A percentile compares a stretch with the other conserved stretches of the same genome.
Conservation (phyloP, 129 eudicot genomes). For the Deinandra increscens region DNA sequence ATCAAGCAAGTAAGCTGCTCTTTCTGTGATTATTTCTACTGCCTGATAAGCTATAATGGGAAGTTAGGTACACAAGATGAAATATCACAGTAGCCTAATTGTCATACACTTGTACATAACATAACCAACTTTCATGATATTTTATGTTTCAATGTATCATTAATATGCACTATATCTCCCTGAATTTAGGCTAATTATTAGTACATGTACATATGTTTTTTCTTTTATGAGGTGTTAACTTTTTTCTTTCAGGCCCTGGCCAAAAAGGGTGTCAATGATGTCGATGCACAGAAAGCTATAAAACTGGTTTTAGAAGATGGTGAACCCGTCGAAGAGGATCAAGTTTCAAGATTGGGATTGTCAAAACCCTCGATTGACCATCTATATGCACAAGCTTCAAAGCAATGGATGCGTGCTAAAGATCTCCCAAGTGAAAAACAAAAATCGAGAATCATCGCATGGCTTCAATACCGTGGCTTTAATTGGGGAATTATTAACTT, state of each 20-base stretch:
- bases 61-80: background rate
- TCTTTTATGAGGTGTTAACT: constrained; percentile 6
- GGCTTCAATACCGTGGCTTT: constrained; percentile 96
- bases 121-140: background rate
- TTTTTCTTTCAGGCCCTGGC: constrained; percentile 51
- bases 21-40: constrained; percentile 14
- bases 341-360: constrained; percentile 43
- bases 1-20: constrained; percentile 67
- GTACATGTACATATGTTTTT: background rate
- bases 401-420: constrained; percentile 67
- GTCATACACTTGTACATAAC: background rate
- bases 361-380: constrained; percentile 72
- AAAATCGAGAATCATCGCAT: constrained; percentile 62
- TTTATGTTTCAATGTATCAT: constrained; percentile 4
- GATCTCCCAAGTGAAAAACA: constrained; percentile 53
- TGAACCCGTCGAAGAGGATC: constrained; percentile 44
- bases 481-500: constrained; percentile 54
- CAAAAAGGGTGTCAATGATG: constrained; percentile 62
- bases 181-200: background rate
- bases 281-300: constrained; percentile 74
- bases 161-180: background rate
- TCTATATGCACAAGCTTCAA: constrained; percentile 66
- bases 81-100: background rate
- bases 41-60: background rate
- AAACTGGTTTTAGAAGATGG: constrained; percentile 65